Evolutionary conservation across 106 monocot genomes (phyloP), one percentile per base, ranked within the genome.

Genomic region (Dendrobium officinale): DNA sequence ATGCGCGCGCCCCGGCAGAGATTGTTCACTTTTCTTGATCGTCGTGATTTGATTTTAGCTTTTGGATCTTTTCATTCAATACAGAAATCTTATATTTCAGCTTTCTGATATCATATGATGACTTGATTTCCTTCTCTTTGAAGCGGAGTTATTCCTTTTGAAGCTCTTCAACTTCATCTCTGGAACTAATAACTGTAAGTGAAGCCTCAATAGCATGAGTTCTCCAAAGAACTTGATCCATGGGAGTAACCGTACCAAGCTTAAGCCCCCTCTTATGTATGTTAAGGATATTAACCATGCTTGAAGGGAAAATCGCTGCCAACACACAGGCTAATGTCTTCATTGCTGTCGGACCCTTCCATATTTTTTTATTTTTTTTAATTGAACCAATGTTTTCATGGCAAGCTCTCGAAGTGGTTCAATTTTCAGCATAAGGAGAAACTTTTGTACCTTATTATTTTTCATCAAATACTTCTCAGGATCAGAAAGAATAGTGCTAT

Each of bases 221-320:
- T 76, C 96, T 87, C 96, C 96, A 96, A 6, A 97, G 70, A 55
- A 95, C 95, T 80, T 95, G 94, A 76, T 95, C 95, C 95, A 92
- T 95, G 4, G 95, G 95, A 76, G 91, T 94, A 80, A 97, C 87
- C 27, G 93, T 94, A 49, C 96, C 96, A 73, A 97, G 93, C 87
- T 94, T 93, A 22, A 81, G 24, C 4, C 90, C 94, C 70, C 92
- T 81, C 78, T 92, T 92, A 87, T 97, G 93, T 80, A 97, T 94
- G 85, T 86, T 93, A 73, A 92, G 82, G 41, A 94, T 90, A 84
- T 84, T 94, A 22, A 83, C 55, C 4, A 97, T 64, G 68, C 92
- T 97, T 75, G 96, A 97, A 41, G 84, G 78, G 24, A 94, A 68
- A 45, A 97, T 88, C 77, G 90, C 87, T 18, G 85, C 86, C 89